Evolutionary conservation across 345 rosid genomes (phyloP).

Genomic region (Alliaria petiolata): DNA sequence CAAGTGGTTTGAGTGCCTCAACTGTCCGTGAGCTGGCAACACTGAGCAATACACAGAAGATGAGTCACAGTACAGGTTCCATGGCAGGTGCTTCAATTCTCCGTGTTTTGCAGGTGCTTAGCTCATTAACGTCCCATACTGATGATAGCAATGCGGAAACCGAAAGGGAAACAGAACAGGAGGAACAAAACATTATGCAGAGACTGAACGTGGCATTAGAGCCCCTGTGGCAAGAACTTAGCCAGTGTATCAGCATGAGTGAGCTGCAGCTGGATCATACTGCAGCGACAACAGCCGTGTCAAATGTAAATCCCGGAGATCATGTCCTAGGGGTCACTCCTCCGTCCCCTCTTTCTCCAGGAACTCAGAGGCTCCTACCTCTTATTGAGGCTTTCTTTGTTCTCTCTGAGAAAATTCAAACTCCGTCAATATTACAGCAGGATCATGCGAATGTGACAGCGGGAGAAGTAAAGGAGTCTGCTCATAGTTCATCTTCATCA

Average conservation of each 20-base stretch:
- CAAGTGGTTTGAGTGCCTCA: constrained; percentile 71
- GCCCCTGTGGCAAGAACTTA: constrained; percentile 91
- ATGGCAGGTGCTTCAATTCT: constrained; percentile 94
- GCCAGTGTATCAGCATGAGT: constrained; percentile 79
- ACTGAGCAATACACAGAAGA: constrained; percentile 67
- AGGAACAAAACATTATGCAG: constrained; percentile 72
- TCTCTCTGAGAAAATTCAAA: constrained; percentile 85
- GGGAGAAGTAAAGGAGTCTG: constrained; percentile 78
- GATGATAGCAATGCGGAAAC: constrained; percentile 37
- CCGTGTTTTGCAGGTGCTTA: constrained; percentile 85
- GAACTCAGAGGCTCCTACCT: constrained; percentile 89
- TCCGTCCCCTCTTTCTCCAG: constrained; percentile 83
- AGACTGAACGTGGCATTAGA: constrained; percentile 68
- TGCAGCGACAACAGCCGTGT: constrained; percentile 35
- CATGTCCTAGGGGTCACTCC: constrained; percentile 57
- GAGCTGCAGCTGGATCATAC: constrained; percentile 81
- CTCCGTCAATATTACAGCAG: constrained; percentile 52
- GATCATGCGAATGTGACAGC: constrained; percentile 68
- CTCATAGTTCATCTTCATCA: constrained; percentile 51
- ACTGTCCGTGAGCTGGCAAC: constrained; percentile 79
- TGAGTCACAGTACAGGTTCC: constrained; percentile 80
- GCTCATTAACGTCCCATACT: constrained; percentile 50
- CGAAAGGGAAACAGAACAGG: constrained; percentile 49
- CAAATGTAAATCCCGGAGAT: constrained; percentile 52
- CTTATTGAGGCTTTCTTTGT: constrained; percentile 97